phyloP scores from a whole-genome alignment of 2,329 filamentous ascomycete genomes.

The Scedosporium apiospermum region DNA sequence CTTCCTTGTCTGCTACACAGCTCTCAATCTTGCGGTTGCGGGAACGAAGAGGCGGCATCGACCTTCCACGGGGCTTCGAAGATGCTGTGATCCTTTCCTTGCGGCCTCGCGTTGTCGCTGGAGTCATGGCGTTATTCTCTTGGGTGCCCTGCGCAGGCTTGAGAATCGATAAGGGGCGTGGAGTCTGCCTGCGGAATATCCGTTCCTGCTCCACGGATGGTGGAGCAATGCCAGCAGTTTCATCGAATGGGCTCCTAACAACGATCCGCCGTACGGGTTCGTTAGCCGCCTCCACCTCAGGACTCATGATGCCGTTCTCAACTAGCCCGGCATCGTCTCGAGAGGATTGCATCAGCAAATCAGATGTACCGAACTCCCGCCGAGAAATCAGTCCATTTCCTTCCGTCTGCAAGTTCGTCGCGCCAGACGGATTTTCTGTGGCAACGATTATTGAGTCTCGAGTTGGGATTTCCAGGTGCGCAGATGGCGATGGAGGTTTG shows the following conservation, averaged over 20 bases:
- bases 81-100: neutral
- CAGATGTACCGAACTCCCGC: neutral
- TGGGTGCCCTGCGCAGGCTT: constrained; percentile 13
- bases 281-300: neutral
- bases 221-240: constrained; percentile 14
- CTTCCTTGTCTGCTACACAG: neutral
- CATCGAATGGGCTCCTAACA: constrained; percentile 20
- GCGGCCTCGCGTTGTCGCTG: neutral
- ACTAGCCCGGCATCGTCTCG: neutral
- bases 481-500: neutral
- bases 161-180: constrained; percentile 23
- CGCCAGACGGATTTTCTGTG: neutral
- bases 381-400: neutral
- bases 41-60: neutral
- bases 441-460: neutral
- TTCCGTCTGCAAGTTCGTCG: neutral
- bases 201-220: constrained; percentile 27
- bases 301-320: neutral
- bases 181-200: constrained; percentile 20
- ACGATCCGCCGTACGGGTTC: constrained; percentile 12
- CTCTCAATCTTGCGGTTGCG: too few species aligned
- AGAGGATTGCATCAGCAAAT: neutral
- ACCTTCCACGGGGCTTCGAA: neutral
- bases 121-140: neutral
- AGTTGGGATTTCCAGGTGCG: neutral